These are phyloP conservation scores for Pythium myriotylum DNA, from an alignment of 352 stramenopile species.

Conservation along the genomic window DNA sequence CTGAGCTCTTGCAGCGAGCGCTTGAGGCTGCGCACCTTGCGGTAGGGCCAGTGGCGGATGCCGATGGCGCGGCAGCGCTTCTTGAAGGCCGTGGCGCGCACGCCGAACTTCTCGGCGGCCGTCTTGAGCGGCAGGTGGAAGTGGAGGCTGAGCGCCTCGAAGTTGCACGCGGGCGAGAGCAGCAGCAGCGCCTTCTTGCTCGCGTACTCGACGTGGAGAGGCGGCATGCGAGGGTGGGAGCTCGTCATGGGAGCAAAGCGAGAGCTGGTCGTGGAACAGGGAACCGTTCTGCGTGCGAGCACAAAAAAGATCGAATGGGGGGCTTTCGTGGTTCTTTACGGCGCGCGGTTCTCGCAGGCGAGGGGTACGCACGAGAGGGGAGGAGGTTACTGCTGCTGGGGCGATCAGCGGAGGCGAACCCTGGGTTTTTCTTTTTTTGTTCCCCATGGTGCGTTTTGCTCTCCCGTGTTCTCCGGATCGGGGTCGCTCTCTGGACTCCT, in stretches of 20 bases:
- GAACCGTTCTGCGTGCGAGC: slow-evolving; percentile 18
- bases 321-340: too few species aligned
- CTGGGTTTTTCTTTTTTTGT: slow-evolving; percentile 1
- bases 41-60: slow-evolving; percentile 67
- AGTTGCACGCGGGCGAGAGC: slow-evolving; percentile 59
- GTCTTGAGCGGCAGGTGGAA: slow-evolving; percentile 65
- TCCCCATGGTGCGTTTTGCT: background rate
- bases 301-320: slow-evolving; percentile 40
- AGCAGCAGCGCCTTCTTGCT: slow-evolving; percentile 51
- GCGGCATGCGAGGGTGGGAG: too few species aligned
- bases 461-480: background rate
- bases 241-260: too few species aligned
- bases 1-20: slow-evolving; percentile 59
- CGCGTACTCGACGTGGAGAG: slow-evolving; percentile 16
- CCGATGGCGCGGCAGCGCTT: slow-evolving; percentile 61
- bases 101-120: slow-evolving; percentile 61
- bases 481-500: slow-evolving; percentile 1
- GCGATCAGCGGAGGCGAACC: background rate
- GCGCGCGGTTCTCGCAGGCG: too few species aligned
- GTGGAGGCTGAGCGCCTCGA: slow-evolving; percentile 48
- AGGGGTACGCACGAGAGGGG: background rate
- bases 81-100: slow-evolving; percentile 64
- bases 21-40: slow-evolving; percentile 64
- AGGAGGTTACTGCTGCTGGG: background rate
- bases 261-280: background rate